Evolutionary conservation across 805 yeast species (phyloP), one percentile per base, ranked within the genome.

Genomic region (Candida pseudoglaebosa): DNA sequence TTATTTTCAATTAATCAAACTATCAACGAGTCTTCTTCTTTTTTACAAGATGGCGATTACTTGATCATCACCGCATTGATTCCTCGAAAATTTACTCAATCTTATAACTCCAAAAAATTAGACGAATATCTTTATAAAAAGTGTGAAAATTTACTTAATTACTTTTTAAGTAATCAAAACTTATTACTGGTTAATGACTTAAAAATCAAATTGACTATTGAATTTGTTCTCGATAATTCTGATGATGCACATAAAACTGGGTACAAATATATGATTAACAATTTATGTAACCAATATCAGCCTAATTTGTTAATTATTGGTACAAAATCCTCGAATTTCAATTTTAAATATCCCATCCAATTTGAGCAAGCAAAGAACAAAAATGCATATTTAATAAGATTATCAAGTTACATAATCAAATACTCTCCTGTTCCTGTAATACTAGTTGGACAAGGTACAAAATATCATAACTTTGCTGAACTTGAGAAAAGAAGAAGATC

Each of bases 351-450:
- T 42, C 71, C 71, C 1, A 43, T 57, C 10, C 57, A 59, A 36
- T 41, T 59, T 38, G 53, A 52, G 37, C 40, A 40, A 45, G 22
- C 45, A n/a, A 29, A 21, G 16, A 12, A 16, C 20, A 13, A 47
- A 14, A 57, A 56, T 29, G 57, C 54, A 34, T 65, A 49, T 37
- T 47, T 67, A 37, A 49, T 68, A 34, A 66, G 65, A 42, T 50
- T 67, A 24, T 54, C 65, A 10, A 62, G 70, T 22, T 68, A 64
- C 44, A 43, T 63, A 33, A 47, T 68, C 26, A 64, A 65, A 36
- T 66, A 68, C 44, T 61, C 69, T 4, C 49, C 68, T 0, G 56
- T 65, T 2, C 74, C 74, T 0, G 65, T 64, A 24, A 50, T 68
- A 2, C 38, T 66, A 28, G 67, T 64, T 5, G 71, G 71, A 5